Base-by-base conservation (phyloP, 108 stramenopile genomes). In the Fistulifera pelliculosa region DNA sequence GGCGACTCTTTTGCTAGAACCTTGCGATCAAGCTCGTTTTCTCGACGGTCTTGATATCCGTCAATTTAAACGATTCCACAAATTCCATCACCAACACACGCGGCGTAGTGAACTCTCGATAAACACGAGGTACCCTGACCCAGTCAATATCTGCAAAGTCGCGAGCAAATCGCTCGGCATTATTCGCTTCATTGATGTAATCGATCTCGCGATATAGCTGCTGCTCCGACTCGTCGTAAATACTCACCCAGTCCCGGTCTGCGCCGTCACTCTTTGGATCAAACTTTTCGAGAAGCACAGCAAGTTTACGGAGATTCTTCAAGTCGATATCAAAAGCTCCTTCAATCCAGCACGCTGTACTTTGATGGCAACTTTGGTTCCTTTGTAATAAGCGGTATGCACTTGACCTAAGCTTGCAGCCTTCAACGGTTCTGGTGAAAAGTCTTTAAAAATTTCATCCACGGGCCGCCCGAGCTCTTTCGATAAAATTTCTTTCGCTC, bases 351-450 rank as follows among this genome's bases (percentile, higher is more conserved):
- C 89, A n/a, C 93, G 69, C 61, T 97, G 96, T 15, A 95, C 86
- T 68, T 90, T 94, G 49, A 94, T 77, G 44, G 93, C 93, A n/a
- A 90, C 87, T 74, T 87, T 90, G 55, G 85, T 56, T 17, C 93
- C 89, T 39, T 88, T 88, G 71, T 83, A 83, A 15, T 68, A 67
- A 2, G 84, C 86, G 24, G 90, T 92, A 52, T 92, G 90, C 0
- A 93, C 95, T 67, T 97, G 96, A n/a, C 96, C 96, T 28, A 97
- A 68, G 48, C 74, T 77, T 5, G 96, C 96, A 11, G 96, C 96
- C 28, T 94, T 93, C 12, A 97, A 59, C 1, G 94, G 89, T 54
- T 79, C 71, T 10, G 52, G 56, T 24, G 84, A 76, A 71, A 97
- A 96, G 54, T 86, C 64, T 42, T 68, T 68, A 67, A 93, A 97